Base-by-base conservation (phyloP, 768 basidiomycete genomes). In the Mycena galopus region DNA sequence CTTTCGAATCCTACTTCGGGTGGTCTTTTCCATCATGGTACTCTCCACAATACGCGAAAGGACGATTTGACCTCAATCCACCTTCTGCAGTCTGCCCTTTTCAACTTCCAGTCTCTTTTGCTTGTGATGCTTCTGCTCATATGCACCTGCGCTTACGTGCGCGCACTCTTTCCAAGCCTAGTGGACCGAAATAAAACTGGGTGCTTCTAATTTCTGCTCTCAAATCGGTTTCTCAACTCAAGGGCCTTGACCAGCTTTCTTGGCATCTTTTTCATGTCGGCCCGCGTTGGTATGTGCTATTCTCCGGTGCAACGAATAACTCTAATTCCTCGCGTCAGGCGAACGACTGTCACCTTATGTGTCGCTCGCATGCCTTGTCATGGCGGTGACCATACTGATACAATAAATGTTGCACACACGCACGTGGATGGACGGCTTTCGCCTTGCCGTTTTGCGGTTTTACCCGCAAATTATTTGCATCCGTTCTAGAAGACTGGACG, bases 301-400 rank as follows among this genome's bases (percentile, higher is more conserved):
- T 32, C 56, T 30, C 23, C n/a, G 50, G 23, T 39, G 17, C 37
- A 63, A 47, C 4, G 59, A 69, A 63, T 50, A 8, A 25, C 17
- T n/a, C 55, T 64, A 2, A 62, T 53, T 59, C n/a, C 39, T 6
- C 57, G 68, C 42, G 2, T 33, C 80, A 98, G 96, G 97, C 61
- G 98, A 99, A 82, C 89, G 98, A 23, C 84, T 99, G 55, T 98
- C 97, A 32, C 98, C 97, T 44, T 99, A 98, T 77, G 98, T 99
- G 19, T 93, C 94, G 8, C 81, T 99, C 17, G 96, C 97, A 19
- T 99, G 97, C 80, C 82, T 98, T 27, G 90, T 90, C 29, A 99
- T 99, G 98, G 98, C 96, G 0, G 85, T 92, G 56, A 91, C 91
- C 42, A 89, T 96, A 67, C 58, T 75, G 56, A 56, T 72, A 32